Percentiles rank a stretch among this genome's conserved stretches.
These are phyloP conservation scores for Evernia prunastri DNA, from an alignment of 495 filamentous ascomycete species.

Conservation along the genomic window DNA sequence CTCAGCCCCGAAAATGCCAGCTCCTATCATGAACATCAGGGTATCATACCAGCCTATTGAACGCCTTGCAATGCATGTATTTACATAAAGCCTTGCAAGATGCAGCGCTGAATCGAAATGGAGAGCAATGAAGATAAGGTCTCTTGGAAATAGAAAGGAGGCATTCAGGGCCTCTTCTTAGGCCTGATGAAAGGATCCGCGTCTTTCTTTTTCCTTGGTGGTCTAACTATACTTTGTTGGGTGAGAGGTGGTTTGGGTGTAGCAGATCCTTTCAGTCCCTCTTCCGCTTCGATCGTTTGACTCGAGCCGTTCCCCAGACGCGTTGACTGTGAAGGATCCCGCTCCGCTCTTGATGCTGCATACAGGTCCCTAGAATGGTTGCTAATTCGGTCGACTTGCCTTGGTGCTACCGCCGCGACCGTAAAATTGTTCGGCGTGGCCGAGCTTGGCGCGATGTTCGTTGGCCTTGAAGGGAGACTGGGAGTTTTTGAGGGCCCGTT, in stretches of 20 bases:
- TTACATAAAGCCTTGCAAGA: slow-evolving; percentile 5
- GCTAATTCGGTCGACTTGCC: not conserved
- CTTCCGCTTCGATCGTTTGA: slow-evolving; percentile 11
- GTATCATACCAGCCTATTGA: slow-evolving; percentile 7
- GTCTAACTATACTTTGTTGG: slow-evolving; percentile 20
- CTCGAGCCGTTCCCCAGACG: slow-evolving; percentile 26
- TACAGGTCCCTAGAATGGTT: not conserved
- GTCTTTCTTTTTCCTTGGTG: slow-evolving; percentile 43
- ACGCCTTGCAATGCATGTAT: slow-evolving; percentile 6
- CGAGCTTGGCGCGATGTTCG: slow-evolving; percentile 23
- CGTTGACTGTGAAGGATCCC: not conserved
- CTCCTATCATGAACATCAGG: not conserved
- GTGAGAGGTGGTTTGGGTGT: slow-evolving; percentile 3
- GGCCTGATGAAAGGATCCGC: slow-evolving; percentile 49
- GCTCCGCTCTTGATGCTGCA: not conserved
- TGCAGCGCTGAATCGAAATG: not conserved
- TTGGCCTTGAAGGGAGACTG: not conserved
- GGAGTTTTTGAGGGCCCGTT: not conserved
- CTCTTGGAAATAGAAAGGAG: not conserved
- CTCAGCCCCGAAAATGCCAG: slow-evolving; percentile 1
- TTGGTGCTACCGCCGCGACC: not conserved
- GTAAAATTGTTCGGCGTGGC: slow-evolving; percentile 4
- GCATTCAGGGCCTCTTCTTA: slow-evolving; percentile 34
- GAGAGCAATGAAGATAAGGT: not conserved
- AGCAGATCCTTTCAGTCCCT: not conserved